These are phyloP conservation scores for Boletus chippewaensis DNA, from an alignment of 1,284 basidiomycete genomes.

Conservation along the genomic window DNA sequence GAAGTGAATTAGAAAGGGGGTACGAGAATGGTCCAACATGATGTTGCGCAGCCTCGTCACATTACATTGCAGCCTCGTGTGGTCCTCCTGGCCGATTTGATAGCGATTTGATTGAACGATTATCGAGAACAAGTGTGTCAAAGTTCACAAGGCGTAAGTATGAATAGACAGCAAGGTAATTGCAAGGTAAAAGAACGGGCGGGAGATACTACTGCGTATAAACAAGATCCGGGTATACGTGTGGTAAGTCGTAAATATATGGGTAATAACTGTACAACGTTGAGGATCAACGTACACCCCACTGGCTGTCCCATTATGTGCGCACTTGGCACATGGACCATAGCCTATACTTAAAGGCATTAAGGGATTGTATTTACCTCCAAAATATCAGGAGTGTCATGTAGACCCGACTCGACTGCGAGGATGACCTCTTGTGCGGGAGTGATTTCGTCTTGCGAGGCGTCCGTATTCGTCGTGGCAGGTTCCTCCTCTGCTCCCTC, in stretches of 20 bases:
- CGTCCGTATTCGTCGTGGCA: background rate
- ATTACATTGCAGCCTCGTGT: slow-evolving; percentile 19
- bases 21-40: slow-evolving; percentile 6
- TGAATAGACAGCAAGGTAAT: no score
- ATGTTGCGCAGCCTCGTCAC: slow-evolving; percentile 16
- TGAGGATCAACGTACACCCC: slow-evolving; percentile 1
- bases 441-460: slow-evolving; percentile 1
- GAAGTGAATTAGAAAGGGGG: slow-evolving; percentile 14
- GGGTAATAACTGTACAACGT: slow-evolving; percentile 8
- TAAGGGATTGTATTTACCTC: slow-evolving; percentile 10
- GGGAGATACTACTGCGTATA: slow-evolving; percentile 14
- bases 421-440: slow-evolving; percentile 4
- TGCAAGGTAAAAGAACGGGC: slow-evolving; percentile 4
- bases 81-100: slow-evolving; percentile 19
- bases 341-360: background rate
- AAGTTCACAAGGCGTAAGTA: background rate
- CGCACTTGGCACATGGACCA: background rate
- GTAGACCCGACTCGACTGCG: slow-evolving; percentile 3
- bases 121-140: no score
- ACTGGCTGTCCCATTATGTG: background rate
- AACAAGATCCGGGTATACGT: slow-evolving; percentile 20
- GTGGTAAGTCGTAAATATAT: slow-evolving; percentile 16
- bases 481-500: slow-evolving; percentile 10
- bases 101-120: slow-evolving; percentile 2
- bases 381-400: slow-evolving; percentile 13